A percentile compares a stretch with the other conserved stretches of the same genome.
Conservation (phyloP, 768 basidiomycete species). For the Phaeotremella fagi region DNA sequence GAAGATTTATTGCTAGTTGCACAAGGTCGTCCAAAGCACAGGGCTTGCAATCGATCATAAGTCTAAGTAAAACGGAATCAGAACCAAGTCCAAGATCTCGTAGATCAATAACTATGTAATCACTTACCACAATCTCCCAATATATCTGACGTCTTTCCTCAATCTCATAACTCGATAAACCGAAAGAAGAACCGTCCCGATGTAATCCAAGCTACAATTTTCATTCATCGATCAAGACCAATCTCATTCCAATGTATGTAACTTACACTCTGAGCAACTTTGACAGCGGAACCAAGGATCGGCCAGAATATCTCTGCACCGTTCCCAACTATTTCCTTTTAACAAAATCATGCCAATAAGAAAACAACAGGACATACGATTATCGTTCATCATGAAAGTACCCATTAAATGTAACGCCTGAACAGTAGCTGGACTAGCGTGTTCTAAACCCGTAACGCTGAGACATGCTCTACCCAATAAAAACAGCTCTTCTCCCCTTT, state of each 20-base stretch:
- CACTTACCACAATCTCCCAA: slow-evolving; percentile 43
- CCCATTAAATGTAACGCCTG: slow-evolving; percentile 42
- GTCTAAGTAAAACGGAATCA: slow-evolving; percentile 11
- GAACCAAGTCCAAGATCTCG: neutral
- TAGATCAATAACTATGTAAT: neutral
- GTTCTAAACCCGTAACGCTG: slow-evolving; percentile 29
- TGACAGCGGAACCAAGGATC: slow-evolving; percentile 41
- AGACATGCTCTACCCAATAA: slow-evolving; percentile 41
- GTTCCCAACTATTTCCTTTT: slow-evolving; percentile 39
- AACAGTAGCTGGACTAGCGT: slow-evolving; percentile 41
- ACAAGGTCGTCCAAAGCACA: slow-evolving; percentile 46
- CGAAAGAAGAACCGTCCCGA: slow-evolving; percentile 43
- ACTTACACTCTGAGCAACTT: slow-evolving; percentile 37
- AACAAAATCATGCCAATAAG: slow-evolving; percentile 3
- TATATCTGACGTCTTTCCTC: slow-evolving; percentile 43
- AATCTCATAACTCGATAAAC: slow-evolving; percentile 37
- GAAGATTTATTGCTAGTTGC: slow-evolving; percentile 29
- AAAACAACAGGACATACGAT: slow-evolving; percentile 19
- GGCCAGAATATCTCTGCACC: slow-evolving; percentile 46
- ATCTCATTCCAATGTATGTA: too few species aligned
- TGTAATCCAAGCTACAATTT: slow-evolving; percentile 41
- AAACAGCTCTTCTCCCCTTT: slow-evolving; percentile 38
- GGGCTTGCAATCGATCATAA: slow-evolving; percentile 42
- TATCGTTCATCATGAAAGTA: slow-evolving; percentile 44
- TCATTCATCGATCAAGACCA: too few species aligned